Conservation (phyloP, 2,329 filamentous ascomycete species). For the Ophiocordyceps camponoti-floridani region DNA sequence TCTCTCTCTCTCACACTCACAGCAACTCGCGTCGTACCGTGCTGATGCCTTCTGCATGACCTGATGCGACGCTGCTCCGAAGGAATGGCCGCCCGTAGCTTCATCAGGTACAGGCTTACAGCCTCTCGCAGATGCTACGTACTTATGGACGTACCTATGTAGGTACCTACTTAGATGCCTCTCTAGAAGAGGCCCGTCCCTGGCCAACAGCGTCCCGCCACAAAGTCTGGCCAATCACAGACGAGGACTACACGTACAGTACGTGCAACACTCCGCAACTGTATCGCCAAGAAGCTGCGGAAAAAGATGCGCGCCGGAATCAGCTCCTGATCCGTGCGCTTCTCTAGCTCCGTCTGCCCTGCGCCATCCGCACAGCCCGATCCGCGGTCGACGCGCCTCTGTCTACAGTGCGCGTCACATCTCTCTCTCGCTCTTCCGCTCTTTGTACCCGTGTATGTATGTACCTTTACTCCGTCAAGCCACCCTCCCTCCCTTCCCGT, state of each 20-base stretch:
- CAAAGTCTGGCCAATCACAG: not conserved
- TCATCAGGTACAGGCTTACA: not conserved
- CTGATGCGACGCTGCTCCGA: not conserved
- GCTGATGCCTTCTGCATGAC: not conserved
- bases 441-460: no score
- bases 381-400: not conserved
- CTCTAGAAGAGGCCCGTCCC: not conserved
- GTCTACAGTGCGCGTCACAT: not conserved
- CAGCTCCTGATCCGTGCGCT: not conserved
- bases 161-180: no score
- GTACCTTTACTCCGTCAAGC: slow-evolving; percentile 1
- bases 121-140: slow-evolving; percentile 1
- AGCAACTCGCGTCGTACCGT: not conserved
- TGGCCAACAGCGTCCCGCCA: not conserved
- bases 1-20: not conserved
- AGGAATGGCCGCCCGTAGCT: slow-evolving; percentile 1
- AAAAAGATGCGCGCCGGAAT: not conserved
- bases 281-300: no score
- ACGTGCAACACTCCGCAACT: no score
- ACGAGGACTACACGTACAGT: not conserved
- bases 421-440: no score
- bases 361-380: not conserved
- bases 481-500: slow-evolving; percentile 2
- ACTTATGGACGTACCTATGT: no score
- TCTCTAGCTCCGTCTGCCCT: not conserved